Percentiles rank a stretch among this genome's conserved stretches.
phyloP scores from a whole-genome alignment of 352 stramenopile species.

The Ochromonadaceae sp. region DNA sequence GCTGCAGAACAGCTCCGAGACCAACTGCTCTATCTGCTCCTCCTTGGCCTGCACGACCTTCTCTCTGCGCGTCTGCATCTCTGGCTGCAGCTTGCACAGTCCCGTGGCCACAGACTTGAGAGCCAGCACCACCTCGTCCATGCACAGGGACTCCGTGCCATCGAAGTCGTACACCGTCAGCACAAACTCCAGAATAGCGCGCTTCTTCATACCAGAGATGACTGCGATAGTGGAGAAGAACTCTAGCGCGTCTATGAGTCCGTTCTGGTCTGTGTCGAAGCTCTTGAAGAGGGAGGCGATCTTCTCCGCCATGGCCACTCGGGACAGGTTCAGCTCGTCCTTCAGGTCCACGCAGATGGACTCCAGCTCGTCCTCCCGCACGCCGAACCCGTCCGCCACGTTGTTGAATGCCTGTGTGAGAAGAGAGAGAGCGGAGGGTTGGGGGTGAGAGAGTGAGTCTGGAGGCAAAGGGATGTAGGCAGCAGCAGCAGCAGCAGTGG shows the following conservation, averaged over 20 bases:
- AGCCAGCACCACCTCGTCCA: constrained; percentile 1
- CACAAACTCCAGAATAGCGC: constrained; percentile 9
- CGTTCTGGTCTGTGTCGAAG: constrained; percentile 14
- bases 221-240: neutral
- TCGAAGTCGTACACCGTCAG: constrained; percentile 9
- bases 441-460: too few species aligned
- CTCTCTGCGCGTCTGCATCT: neutral
- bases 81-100: neutral
- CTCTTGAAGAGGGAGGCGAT: neutral
- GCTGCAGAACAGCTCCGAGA: neutral
- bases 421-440: too few species aligned
- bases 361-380: neutral
- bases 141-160: neutral
- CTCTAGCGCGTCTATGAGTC: constrained; percentile 15
- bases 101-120: neutral
- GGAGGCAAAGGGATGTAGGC: too few species aligned
- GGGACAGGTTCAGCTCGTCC: constrained; percentile 1
- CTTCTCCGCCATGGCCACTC: neutral
- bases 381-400: neutral
- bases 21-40: neutral
- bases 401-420: neutral
- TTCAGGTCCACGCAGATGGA: neutral
- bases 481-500: too few species aligned
- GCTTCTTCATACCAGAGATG: neutral
- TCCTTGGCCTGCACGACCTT: neutral